Base-by-base conservation (phyloP, 2,329 filamentous ascomycete genomes). In the Fusarium pseudograminearum region DNA sequence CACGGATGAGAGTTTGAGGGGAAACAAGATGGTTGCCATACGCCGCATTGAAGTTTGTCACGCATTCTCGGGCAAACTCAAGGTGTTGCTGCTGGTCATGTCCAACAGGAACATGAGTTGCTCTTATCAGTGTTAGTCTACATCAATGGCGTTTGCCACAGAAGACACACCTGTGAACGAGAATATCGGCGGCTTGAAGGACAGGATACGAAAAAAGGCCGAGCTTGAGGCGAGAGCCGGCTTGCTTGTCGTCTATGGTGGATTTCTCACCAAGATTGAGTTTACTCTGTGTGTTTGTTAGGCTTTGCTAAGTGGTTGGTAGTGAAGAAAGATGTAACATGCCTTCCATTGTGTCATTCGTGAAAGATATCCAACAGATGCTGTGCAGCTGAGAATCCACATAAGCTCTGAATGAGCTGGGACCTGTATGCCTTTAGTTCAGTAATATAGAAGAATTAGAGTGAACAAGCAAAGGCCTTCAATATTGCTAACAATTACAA, bases 291-390 rank as follows among this genome's bases (percentile, higher is more conserved):
- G 50, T 14, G 4, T 22, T 7, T 30, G 22, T 76, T 28, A 76
- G 54, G 10, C 4, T 1, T 24, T 12, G 10, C 9, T 30, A 3
- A 12, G 47, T 33, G 15, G 14, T n/a, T 45, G 34, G 15, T 26
- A 4, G 16, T 20, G 31, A 14, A 10, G 5, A 12, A 10, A 26
- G 10, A 14, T 34, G 33, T 22, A 5, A 45, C 22, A 51, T 61
- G 93, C 93, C 89, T 99, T 99, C 94, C 96, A 99, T 80, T 98
- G 96, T 30, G 96, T 98, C 96, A 99, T 99, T n/a, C 96, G 87
- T 12, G 91, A 91, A n/a, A 99, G 83, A 80, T 97, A 97, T 40
- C 96, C 96, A 80, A 96, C 94, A 7, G 93, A 95, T 26, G 96
- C 93, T 54, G 92, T 92, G 71, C 94, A 98, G 76, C 93, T 95